Evolutionary conservation across 176 grass and related monocot genomes (phyloP).

Genomic region (Triticum monococcum): DNA sequence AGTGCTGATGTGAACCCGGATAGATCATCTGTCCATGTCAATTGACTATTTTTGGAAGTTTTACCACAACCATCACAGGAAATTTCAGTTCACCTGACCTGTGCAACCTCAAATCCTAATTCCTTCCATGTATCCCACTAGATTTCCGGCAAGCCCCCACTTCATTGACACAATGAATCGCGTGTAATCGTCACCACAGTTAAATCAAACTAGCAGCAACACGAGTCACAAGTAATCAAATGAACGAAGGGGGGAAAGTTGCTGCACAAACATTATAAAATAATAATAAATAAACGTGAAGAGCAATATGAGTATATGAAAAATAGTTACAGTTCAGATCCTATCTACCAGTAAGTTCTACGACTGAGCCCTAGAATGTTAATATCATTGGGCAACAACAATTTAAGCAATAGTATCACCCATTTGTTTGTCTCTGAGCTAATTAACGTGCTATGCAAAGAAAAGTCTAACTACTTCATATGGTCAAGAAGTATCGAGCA

Average conservation of each 20-base stretch:
- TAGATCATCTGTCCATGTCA: background rate
- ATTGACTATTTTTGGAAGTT: background rate
- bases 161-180: background rate
- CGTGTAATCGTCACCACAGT: too few species aligned
- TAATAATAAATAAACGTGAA: conserved; percentile 12
- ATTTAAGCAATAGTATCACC: background rate
- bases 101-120: background rate
- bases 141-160: background rate
- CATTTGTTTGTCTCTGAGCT: conserved; percentile 22
- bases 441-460: conserved; percentile 24
- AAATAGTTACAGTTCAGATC: conserved; percentile 38
- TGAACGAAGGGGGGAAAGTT: background rate
- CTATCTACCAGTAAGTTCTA: conserved; percentile 4
- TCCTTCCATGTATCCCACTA: background rate
- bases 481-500: conserved; percentile 10
- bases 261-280: background rate
- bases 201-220: background rate
- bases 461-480: conserved; percentile 34
- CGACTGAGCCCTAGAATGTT: background rate
- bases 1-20: background rate
- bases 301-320: background rate
- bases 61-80: background rate
- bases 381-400: conserved; percentile 2
- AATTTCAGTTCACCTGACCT: background rate
- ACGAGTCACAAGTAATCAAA: background rate